Base-by-base conservation (phyloP, 1,284 basidiomycete species). In the Austroboletus novae-zelandiae region DNA sequence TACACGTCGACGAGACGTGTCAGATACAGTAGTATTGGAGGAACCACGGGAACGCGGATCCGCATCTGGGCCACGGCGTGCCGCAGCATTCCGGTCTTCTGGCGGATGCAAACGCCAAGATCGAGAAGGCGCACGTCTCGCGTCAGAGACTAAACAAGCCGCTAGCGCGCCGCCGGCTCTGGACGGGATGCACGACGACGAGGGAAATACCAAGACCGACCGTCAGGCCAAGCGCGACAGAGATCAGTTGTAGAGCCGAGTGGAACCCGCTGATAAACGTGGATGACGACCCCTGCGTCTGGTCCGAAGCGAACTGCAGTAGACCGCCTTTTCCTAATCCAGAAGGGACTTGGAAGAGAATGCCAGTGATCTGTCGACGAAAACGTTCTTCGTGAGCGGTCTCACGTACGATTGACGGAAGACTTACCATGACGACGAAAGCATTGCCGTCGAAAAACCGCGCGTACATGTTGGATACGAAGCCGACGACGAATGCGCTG, bases 331-430 rank as follows among this genome's bases (percentile, higher is more conserved):
- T 89, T 8, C 86, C 84, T n/a, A 94, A 77, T 48, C 91, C 93
- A 11, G 88, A 89, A 0, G 91, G 93, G 1, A 95, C 79, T 72
- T 95, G 92, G 71, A 94, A 90, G 15, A 94, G 74, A 50, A 94
- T 90, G 43, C 90, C 90, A 0, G 85, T 88, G 54, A 88, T 83
- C 82, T 85, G n/a, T 35, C 15, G 5, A 14, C 15, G 27, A 23
- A 36, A 4, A 10, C 13, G 25, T 30, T 15, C 36, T 44, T 39
- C 17, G 3, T 1, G 23, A 9, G 9, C 30, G 25, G 20, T 30
- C 31, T 45, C 27, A 20, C 34, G 4, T 31, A 7, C 14, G 10
- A n/a, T n/a, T 37, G 36, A 9, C 4, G 9, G 6, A 45, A 39
- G 39, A 64, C 76, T 25, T 47, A 85, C 84, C 84, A 89, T 81